Evolutionary conservation across 2,329 filamentous ascomycete species (phyloP).

Genomic region (Trichoderma asperellum): DNA sequence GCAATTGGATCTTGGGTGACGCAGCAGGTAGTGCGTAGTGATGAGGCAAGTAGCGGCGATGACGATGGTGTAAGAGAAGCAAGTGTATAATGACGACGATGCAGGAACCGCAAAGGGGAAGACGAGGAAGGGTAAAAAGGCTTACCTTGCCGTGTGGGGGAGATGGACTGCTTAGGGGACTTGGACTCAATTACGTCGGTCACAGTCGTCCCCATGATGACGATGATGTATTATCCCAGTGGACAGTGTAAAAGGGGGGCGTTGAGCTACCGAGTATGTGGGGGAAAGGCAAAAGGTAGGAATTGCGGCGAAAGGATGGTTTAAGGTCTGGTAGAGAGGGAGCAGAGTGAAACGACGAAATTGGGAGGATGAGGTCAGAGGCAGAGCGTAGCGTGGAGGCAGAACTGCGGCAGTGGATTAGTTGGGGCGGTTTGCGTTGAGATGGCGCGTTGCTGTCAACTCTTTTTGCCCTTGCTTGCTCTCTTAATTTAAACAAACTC

Average conservation of each 20-base stretch:
- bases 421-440: constrained; percentile 19
- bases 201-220: constrained; percentile 55
- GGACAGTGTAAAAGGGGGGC: constrained; percentile 31
- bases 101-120: constrained; percentile 30
- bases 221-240: constrained; percentile 51
- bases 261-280: constrained; percentile 38
- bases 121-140: constrained; percentile 31
- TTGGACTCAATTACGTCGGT: constrained; percentile 50
- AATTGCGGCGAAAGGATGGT: constrained; percentile 19
- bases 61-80: constrained; percentile 30
- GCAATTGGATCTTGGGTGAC: constrained; percentile 18
- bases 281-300: constrained; percentile 37
- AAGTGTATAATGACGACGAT: constrained; percentile 26
- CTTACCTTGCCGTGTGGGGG: constrained; percentile 51
- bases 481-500: constrained; percentile 19
- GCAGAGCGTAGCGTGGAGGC: constrained; percentile 30
- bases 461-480: constrained; percentile 6
- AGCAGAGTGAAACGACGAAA: constrained; percentile 32
- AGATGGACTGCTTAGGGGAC: constrained; percentile 53
- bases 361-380: constrained; percentile 49
- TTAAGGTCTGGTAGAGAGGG: constrained; percentile 30
- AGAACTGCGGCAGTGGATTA: constrained; percentile 32
- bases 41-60: constrained; percentile 30
- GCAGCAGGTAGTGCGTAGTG: background rate
- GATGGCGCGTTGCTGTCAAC: constrained; percentile 25